phyloP scores from a whole-genome alignment of 805 yeast species.

The Teunomyces barrocoloradensis region DNA sequence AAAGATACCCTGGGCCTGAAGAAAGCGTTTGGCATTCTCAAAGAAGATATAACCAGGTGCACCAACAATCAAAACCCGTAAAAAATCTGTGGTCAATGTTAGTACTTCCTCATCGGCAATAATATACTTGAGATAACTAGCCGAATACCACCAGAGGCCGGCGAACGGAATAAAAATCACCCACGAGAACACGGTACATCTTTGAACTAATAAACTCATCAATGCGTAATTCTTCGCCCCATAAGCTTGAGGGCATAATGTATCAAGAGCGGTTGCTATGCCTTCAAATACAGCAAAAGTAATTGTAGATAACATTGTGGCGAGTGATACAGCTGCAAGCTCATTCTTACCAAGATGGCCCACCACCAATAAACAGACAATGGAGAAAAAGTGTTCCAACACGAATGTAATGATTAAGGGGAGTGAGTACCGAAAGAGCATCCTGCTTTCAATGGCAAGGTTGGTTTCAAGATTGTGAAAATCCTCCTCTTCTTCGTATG shows the following conservation, averaged over 20 bases:
- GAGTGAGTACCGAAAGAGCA: constrained; percentile 31
- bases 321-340: constrained; percentile 46
- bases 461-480: constrained; percentile 30
- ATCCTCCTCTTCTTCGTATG: constrained; percentile 25
- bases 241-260: constrained; percentile 45
- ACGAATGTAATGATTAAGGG: constrained; percentile 42
- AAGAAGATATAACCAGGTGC: constrained; percentile 45
- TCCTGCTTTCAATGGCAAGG: constrained; percentile 23
- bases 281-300: constrained; percentile 46
- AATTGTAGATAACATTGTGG: constrained; percentile 43
- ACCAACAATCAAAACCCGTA: constrained; percentile 35
- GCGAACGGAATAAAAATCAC: constrained; percentile 39
- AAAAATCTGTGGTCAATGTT: constrained; percentile 30
- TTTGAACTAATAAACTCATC: constrained; percentile 38
- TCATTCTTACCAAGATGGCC: constrained; percentile 46
- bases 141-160: constrained; percentile 39
- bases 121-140: constrained; percentile 24
- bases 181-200: constrained; percentile 35
- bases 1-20: constrained; percentile 47
- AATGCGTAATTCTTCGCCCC: constrained; percentile 41
- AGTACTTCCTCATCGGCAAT: constrained; percentile 35
- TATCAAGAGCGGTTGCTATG: constrained; percentile 45
- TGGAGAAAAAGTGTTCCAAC: constrained; percentile 43
- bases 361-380: constrained; percentile 42
- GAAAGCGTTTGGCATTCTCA: constrained; percentile 39